These are phyloP conservation scores for Metschnikowia similis DNA, from an alignment of 805 yeast genomes.

Conservation along the genomic window DNA sequence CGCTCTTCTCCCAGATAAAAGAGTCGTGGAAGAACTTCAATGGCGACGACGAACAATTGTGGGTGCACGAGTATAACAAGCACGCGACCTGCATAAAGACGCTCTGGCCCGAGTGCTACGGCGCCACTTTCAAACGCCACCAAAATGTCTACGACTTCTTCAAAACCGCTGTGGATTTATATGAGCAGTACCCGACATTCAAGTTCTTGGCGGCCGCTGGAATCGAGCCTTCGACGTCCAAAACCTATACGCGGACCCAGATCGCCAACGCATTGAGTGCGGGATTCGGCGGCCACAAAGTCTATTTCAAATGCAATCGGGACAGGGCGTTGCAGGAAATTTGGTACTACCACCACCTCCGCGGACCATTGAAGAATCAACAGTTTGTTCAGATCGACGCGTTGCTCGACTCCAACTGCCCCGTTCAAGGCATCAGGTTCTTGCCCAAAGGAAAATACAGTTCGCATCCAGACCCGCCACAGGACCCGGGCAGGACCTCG, in stretches of 20 bases:
- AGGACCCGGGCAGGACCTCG: constrained; percentile 11
- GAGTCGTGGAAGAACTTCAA: constrained; percentile 25
- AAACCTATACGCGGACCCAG: constrained; percentile 31
- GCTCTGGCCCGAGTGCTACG: constrained; percentile 33
- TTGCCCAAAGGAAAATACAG: constrained; percentile 54
- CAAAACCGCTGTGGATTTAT: constrained; percentile 28
- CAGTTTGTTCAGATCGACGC: constrained; percentile 56
- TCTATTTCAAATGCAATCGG: constrained; percentile 32
- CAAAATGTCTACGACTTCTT: constrained; percentile 28
- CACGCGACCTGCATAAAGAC: constrained; percentile 43
- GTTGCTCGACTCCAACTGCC: constrained; percentile 58
- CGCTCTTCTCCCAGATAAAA: constrained; percentile 23
- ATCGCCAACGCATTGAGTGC: constrained; percentile 29
- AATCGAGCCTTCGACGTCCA: constrained; percentile 30
- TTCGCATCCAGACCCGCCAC: constrained; percentile 11
- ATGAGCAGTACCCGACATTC: constrained; percentile 32
- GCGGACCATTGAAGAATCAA: constrained; percentile 20
- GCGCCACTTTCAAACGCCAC: constrained; percentile 17
- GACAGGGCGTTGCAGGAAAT: constrained; percentile 21
- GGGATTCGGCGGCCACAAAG: constrained; percentile 27
- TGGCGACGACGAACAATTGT: constrained; percentile 31
- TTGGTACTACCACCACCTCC: constrained; percentile 25
- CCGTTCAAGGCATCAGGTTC: constrained; percentile 61
- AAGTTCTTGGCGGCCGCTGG: constrained; percentile 33
- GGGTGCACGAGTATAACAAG: constrained; percentile 43